Base-by-base conservation (phyloP, 768 basidiomycete genomes). In the Termitomyces sp. region DNA sequence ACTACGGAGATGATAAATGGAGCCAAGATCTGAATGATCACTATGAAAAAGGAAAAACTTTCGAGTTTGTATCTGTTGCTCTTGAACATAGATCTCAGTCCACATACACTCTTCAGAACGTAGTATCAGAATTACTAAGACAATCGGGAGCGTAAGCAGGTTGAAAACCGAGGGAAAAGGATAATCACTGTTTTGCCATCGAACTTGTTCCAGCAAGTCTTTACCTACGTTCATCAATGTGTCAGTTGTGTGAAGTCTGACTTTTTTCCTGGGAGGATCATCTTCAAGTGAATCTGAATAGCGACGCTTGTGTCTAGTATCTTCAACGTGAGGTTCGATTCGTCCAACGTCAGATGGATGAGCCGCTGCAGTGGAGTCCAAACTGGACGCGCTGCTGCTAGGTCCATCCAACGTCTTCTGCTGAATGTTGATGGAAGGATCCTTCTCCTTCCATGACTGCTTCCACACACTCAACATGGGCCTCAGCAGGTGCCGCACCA, bases 381-480 rank as follows among this genome's bases (percentile, higher is more conserved):
- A 57, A 62, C 64, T 54, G 64, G 74, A 60, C 49, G 55, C 55
- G 56, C 63, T 63, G 59, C 62, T 62, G 61, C 65, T 64, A 59
- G 62, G 57, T 68, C 66, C 70, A 68, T 66, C 67, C 66, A 57
- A 63, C 60, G 60, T 63, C 62, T 60, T 46, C 57, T 69, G 71
- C 59, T 64, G 66, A 61, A 60, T 58, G 42, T 53, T 59, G 49
- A 32, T 34, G 36, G 51, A 48, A 40, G 45, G 42, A 42, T 64
- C 71, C 56, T 71, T 70, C 44, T 74, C 72, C 64, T 72, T 76
- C 78, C 80, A 82, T 53, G 78, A 76, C 57, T 79, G 69, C 62
- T 79, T 81, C 76, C 81, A 81, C 47, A 79, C 68, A 47, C 78
- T 80, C 60, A 82, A 67, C 82, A 84, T 84, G 33, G 16, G 30